These are phyloP conservation scores for Aspergillus arachidicola DNA, from an alignment of 2,329 filamentous ascomycete species.

Conservation along the genomic window DNA sequence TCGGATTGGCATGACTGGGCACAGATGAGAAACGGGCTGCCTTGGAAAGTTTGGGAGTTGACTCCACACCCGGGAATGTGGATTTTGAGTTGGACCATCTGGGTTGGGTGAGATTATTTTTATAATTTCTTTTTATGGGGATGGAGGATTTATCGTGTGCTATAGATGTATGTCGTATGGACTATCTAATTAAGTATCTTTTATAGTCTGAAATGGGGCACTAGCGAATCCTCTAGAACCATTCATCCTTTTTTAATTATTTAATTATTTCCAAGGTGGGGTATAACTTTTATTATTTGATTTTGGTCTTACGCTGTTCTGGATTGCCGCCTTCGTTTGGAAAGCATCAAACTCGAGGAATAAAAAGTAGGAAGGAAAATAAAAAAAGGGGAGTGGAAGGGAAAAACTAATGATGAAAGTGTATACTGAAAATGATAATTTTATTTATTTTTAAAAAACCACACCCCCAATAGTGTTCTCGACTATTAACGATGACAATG, in stretches of 20 bases:
- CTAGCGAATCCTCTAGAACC: constrained; percentile 1
- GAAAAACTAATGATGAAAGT: background rate
- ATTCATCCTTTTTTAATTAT: background rate
- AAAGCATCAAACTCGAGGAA: background rate
- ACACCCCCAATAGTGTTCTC: background rate
- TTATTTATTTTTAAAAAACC: background rate
- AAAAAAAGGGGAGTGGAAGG: background rate
- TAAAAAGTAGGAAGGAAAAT: background rate
- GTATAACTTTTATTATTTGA: background rate
- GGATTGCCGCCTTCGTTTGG: no score
- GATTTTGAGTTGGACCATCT: constrained; percentile 20
- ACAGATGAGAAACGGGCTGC: constrained; percentile 13
- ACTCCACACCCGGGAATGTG: constrained; percentile 13
- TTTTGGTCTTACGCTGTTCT: background rate
- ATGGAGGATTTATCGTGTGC: background rate
- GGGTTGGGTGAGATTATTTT: constrained; percentile 4
- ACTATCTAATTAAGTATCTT: background rate
- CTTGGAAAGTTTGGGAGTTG: constrained; percentile 8
- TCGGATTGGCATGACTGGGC: constrained; percentile 11
- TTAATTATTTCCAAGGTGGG: background rate
- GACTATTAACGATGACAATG: background rate
- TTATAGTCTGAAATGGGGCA: background rate
- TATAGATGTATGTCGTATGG: background rate
- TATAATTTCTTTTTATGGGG: background rate
- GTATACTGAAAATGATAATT: background rate